Conservation (phyloP, 345 rosid species). For the Aquilaria sinensis region DNA sequence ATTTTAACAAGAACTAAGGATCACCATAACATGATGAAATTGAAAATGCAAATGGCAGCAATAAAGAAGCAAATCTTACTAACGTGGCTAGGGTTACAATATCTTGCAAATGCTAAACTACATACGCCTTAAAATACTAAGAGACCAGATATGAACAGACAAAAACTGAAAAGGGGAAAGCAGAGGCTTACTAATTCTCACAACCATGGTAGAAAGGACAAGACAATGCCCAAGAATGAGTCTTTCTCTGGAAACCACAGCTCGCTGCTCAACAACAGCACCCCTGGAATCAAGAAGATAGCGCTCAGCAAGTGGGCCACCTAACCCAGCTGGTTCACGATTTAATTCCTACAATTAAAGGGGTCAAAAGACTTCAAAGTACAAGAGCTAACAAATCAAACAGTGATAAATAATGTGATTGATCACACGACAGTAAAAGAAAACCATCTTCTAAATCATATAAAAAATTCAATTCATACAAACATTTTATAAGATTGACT, state of each 20-base stretch:
- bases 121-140: too few species aligned
- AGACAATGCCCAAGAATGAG: slow-evolving; percentile 87
- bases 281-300: slow-evolving; percentile 87
- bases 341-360: slow-evolving; percentile 64
- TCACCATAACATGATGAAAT: too few species aligned
- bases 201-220: slow-evolving; percentile 75
- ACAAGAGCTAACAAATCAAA: not conserved
- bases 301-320: slow-evolving; percentile 77
- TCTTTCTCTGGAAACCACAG: slow-evolving; percentile 84
- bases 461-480: too few species aligned
- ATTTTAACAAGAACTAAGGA: too few species aligned
- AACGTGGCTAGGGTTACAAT: too few species aligned
- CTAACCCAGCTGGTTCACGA: slow-evolving; percentile 90
- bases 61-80: too few species aligned
- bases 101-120: too few species aligned
- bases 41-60: too few species aligned
- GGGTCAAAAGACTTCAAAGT: not conserved
- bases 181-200: slow-evolving; percentile 64
- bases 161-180: not conserved
- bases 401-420: not conserved
- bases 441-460: too few species aligned
- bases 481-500: too few species aligned
- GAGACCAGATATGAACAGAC: not conserved
- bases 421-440: not conserved
- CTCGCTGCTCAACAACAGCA: slow-evolving; percentile 76